These are phyloP conservation scores for Leucaena leucocephala DNA, from an alignment of 306 rosid species.

Conservation along the genomic window DNA sequence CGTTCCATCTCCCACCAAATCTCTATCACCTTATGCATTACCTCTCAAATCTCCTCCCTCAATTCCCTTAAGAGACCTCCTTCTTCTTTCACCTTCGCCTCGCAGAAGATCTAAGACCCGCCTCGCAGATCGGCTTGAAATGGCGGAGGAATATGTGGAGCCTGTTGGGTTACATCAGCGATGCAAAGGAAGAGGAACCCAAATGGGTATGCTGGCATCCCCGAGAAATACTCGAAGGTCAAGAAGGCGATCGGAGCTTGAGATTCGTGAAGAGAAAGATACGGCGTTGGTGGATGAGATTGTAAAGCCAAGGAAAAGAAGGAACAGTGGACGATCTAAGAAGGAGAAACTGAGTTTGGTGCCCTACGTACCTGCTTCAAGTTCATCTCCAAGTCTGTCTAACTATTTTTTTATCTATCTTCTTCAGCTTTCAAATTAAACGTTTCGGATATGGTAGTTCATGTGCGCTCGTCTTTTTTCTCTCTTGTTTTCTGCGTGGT, in stretches of 20 bases:
- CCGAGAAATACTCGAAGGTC: slow-evolving; percentile 69
- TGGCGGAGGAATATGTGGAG: slow-evolving; percentile 55
- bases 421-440: slow-evolving; percentile 3
- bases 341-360: slow-evolving; percentile 70
- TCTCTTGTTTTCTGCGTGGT: slow-evolving; percentile 2
- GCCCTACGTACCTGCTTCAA: slow-evolving; percentile 54
- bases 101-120: slow-evolving; percentile 63
- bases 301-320: slow-evolving; percentile 59
- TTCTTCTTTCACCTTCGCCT: slow-evolving; percentile 68
- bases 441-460: neutral
- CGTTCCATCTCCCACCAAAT: slow-evolving; percentile 40
- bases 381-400: slow-evolving; percentile 54
- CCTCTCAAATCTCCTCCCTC: slow-evolving; percentile 42
- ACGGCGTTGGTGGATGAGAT: slow-evolving; percentile 52
- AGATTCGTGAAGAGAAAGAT: slow-evolving; percentile 71
- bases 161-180: slow-evolving; percentile 45
- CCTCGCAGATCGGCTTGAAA: slow-evolving; percentile 56
- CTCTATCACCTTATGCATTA: slow-evolving; percentile 36
- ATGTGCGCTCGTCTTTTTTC: neutral
- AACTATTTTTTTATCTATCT: neutral
- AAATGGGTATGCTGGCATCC: slow-evolving; percentile 54
- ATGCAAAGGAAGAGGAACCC: slow-evolving; percentile 51
- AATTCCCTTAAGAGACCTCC: slow-evolving; percentile 49
- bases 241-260: slow-evolving; percentile 61
- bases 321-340: slow-evolving; percentile 51